Conservation (phyloP, 805 yeast species). For the Metschnikowia koreensis region DNA sequence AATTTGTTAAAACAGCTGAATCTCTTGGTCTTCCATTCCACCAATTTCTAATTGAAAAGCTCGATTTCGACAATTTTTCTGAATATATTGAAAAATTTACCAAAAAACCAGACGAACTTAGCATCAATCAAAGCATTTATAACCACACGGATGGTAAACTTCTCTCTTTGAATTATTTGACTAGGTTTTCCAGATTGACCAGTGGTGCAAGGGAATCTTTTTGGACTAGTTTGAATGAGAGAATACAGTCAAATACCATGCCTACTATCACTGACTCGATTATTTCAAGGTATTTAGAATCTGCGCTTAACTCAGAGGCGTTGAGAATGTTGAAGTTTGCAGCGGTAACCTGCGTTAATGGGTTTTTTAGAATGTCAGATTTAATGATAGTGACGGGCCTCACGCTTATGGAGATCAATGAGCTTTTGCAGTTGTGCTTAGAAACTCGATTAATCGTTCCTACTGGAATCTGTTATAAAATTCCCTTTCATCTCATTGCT, state of each 20-base stretch:
- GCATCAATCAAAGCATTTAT: conserved; percentile 7
- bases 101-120: neutral
- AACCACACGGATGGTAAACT: conserved; percentile 20
- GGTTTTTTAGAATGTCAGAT: conserved; percentile 37
- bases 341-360: conserved; percentile 38
- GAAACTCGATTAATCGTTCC: conserved; percentile 36
- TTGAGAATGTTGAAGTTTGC: conserved; percentile 36
- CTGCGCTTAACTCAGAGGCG: conserved; percentile 20
- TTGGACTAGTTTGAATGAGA: conserved; percentile 4
- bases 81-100: conserved; percentile 7
- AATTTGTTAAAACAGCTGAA: conserved; percentile 1
- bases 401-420: conserved; percentile 31
- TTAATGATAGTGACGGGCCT: conserved; percentile 36
- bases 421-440: conserved; percentile 32
- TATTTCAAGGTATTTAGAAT: conserved; percentile 21
- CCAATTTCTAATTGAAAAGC: conserved; percentile 13
- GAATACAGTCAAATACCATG: neutral
- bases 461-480: conserved; percentile 42
- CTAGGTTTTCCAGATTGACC: conserved; percentile 10
- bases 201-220: neutral
- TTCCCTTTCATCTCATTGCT: conserved; percentile 43
- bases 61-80: conserved; percentile 7
- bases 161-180: conserved; percentile 14
- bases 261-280: conserved; percentile 6
- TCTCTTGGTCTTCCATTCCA: conserved; percentile 8